Conservation (phyloP, 495 filamentous ascomycete genomes). For the Tuber microsphaerosporum region DNA sequence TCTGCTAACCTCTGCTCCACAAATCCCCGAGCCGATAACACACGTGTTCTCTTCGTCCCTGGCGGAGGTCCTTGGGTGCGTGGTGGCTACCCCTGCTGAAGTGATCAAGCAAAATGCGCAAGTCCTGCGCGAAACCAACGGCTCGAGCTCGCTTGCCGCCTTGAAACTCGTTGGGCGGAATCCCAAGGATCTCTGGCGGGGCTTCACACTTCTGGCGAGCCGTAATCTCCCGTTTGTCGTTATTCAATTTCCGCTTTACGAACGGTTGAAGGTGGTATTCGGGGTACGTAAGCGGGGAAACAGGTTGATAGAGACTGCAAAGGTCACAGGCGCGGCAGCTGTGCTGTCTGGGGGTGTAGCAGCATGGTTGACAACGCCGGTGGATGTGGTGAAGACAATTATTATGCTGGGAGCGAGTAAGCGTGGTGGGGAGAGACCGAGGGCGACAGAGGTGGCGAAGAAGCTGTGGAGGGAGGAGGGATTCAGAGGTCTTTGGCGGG, state of each 20-base stretch:
- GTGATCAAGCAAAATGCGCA: conserved; percentile 92
- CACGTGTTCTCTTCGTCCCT: conserved; percentile 63
- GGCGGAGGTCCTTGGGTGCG: conserved; percentile 71
- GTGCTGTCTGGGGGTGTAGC: conserved; percentile 61
- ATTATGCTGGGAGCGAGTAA: conserved; percentile 19
- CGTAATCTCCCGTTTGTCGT: conserved; percentile 81
- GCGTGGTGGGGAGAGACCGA: background rate
- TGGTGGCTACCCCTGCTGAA: conserved; percentile 79
- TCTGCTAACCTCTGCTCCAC: conserved; percentile 24
- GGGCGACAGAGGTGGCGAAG: conserved; percentile 6
- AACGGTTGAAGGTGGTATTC: conserved; percentile 51
- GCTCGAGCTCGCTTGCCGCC: conserved; percentile 46
- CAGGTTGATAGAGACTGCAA: conserved; percentile 53
- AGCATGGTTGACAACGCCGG: conserved; percentile 45
- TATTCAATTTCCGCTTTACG: conserved; percentile 79
- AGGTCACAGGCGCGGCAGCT: conserved; percentile 45
- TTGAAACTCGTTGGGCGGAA: conserved; percentile 43
- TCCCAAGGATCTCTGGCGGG: conserved; percentile 55
- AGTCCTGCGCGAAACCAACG: conserved; percentile 44
- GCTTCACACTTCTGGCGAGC: conserved; percentile 69
- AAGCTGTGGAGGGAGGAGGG: conserved; percentile 14
- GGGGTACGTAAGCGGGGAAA: conserved; percentile 3
- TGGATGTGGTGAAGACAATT: conserved; percentile 33
- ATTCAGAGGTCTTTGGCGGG: conserved; percentile 22
- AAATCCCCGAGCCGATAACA: conserved; percentile 48